Base-by-base conservation (phyloP, 306 rosid genomes). In the Glycine tomentella region DNA sequence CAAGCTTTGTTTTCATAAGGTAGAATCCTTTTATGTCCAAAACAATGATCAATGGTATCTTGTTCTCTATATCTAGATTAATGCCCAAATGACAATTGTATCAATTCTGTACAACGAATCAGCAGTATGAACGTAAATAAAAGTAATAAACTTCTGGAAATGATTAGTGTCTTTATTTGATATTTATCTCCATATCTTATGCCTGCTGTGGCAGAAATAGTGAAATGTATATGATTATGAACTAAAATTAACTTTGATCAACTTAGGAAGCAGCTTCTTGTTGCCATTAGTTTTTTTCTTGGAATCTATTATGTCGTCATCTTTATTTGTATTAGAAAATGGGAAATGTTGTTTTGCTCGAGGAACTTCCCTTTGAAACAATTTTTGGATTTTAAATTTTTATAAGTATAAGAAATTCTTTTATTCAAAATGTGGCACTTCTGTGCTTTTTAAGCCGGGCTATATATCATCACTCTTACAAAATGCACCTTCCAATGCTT, bases 1-100 rank as follows among this genome's bases (percentile, higher is more conserved):
- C 75, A 63, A 59, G 61, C 56, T 42, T 70, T 53, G 15, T 66
- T 70, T 77, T 44, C 44, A 62, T 77, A 63, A 48, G 62, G 53
- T 16, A 49, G 50, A 79, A 69, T 17, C 52, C 40, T 48, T 76
- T 64, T 48, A 38, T 34, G 81, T 65, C 50, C 77, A 75, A 67
- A 81, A 46, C 72, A 57, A 65, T 55, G 16, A 67, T 79, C 77
- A 59, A 25, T 70, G 11, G 20, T 20, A 20, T 20, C 20, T 20
- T 20, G 20, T 20, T 20, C 20, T 20, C 20, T 20, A 10, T 56
- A 66, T 74, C 51, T 16, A 44, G 49, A 45, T 55, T 13, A 61
- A 68, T 58, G 49, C 40, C 55, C 33, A 59, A 49, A 70, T 57
- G 65, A 14, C 9, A 68, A 9, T 44, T 77, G 69, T 45, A 50